A percentile compares a stretch with the other conserved stretches of the same genome.
Evolutionary conservation across 345 rosid species (phyloP).

Genomic region (Sapria himalayana): DNA sequence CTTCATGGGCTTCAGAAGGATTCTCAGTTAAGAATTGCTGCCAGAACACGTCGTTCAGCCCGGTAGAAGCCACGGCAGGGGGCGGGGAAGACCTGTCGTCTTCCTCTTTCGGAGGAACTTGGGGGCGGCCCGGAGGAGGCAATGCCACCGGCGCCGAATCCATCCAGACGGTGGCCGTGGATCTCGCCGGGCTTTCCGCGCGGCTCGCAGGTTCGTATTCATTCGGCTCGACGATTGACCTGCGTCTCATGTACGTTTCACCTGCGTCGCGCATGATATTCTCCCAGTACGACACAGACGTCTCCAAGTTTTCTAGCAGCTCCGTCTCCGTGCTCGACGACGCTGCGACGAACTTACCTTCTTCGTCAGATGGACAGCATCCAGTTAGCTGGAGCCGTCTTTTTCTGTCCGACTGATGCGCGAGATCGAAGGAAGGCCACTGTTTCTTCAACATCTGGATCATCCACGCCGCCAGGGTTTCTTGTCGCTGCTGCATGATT

Average conservation of each 20-base stretch:
- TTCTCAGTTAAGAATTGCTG: slow-evolving; percentile 92
- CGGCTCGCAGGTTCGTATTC: slow-evolving; percentile 68
- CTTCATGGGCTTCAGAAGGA: slow-evolving; percentile 52
- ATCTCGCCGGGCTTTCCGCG: slow-evolving; percentile 39
- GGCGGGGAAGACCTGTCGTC: slow-evolving; percentile 12
- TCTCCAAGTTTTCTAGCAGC: slow-evolving; percentile 40
- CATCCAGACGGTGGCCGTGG: too few relatives aligned
- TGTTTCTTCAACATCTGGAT: slow-evolving; percentile 42
- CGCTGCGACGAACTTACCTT: slow-evolving; percentile 14
- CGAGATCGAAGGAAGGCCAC: slow-evolving; percentile 33
- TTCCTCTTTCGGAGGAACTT: slow-evolving; percentile 17
- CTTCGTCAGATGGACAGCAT: slow-evolving; percentile 19
- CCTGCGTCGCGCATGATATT: slow-evolving; percentile 20
- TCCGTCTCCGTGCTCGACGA: slow-evolving; percentile 27
- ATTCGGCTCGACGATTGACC: slow-evolving; percentile 30
- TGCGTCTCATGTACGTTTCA: slow-evolving; percentile 12
- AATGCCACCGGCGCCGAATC: slow-evolving; percentile 35
- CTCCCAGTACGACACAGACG: slow-evolving; percentile 58
- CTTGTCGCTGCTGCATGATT: slow-evolving; percentile 41
- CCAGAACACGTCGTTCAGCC: slow-evolving; percentile 86
- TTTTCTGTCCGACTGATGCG: slow-evolving; percentile 31
- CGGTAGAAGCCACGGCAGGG: slow-evolving; percentile 24
- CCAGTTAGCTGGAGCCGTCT: slow-evolving; percentile 46
- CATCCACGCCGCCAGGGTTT: slow-evolving; percentile 27
- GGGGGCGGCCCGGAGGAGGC: slow-evolving; percentile 17